phyloP scores from a whole-genome alignment of 345 rosid genomes.

The Lepidium sativum region DNA sequence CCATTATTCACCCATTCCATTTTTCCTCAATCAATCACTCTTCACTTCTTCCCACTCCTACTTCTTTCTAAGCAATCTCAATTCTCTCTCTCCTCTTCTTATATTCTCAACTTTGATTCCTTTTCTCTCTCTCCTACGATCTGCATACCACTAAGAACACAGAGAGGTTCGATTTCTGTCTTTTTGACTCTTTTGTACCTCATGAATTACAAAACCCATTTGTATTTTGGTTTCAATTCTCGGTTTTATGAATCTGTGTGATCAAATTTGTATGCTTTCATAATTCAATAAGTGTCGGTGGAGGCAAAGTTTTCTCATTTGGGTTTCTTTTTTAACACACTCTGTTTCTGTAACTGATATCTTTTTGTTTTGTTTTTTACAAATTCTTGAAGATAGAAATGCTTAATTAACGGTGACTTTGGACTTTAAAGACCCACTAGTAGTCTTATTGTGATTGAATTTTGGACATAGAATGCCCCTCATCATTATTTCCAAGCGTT shows the following conservation, averaged over 20 bases:
- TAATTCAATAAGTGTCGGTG: slow-evolving; percentile 16
- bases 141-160: slow-evolving; percentile 21
- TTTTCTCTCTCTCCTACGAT: slow-evolving; percentile 21
- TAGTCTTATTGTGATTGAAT: slow-evolving; percentile 2
- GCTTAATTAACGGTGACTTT: slow-evolving; percentile 16
- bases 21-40: slow-evolving; percentile 27
- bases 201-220: neutral
- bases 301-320: neutral
- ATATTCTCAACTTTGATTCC: slow-evolving; percentile 10
- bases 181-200: neutral
- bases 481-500: neutral
- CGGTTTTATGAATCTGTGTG: neutral
- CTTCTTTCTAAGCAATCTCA: slow-evolving; percentile 19
- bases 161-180: slow-evolving; percentile 12
- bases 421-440: slow-evolving; percentile 5
- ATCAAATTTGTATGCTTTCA: neutral
- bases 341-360: neutral
- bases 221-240: neutral
- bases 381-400: slow-evolving; percentile 7
- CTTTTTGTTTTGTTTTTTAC: neutral
- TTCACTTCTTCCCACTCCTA: slow-evolving; percentile 32
- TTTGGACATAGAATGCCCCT: slow-evolving; percentile 3
- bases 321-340: neutral
- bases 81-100: neutral
- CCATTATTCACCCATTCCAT: slow-evolving; percentile 18